Evolutionary conservation across 805 yeast genomes (phyloP), one percentile per base, ranked within the genome.

Genomic region (Cephaloascus fragrans): DNA sequence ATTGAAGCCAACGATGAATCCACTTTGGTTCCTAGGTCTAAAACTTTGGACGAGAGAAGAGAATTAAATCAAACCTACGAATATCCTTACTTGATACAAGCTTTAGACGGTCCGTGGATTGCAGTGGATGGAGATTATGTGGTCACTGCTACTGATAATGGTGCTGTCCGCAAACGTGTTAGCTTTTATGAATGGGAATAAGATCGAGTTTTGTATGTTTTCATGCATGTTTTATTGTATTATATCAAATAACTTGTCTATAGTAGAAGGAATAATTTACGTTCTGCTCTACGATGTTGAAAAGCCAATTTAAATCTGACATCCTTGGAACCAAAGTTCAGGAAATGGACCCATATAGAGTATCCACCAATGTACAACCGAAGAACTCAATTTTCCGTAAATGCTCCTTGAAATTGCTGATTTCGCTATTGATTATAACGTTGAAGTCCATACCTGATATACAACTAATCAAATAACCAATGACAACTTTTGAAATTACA

Each of bases 51-150:
- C 53, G 95, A 86, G 53, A 63, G 79, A 37, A 67, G 95, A 42
- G 95, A 87, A 53, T 52, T 71, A 35, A 68, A 77, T 48, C 82
- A 76, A 46, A 76, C 76, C 5, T 90, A 88, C 49, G 80, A 77
- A 35, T 89, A 85, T 56, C 96, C 96, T 2, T 75, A 75, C 46
- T 58, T 86, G 47, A 68, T 80, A 0, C 74, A 71, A 37, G 73
- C 75, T 4, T 60, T 90, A 35, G 96, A 87, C 46, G 95, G 95
- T 0, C 96, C 97, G 0, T 75, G 94, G 75, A 65, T 89, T 26
- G 83, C 81, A 1, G 64, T 80, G 14, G 87, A 81, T 44, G 77
- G 77, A 2, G 68, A 67, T 20, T 70, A 71, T 43, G 63, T 71
- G 31, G 62, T 75, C 16, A 62, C 72, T 47, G 77, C 74, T 6